Percentiles rank a stretch among this genome's conserved stretches.
phyloP scores from a whole-genome alignment of 176 grass and related monocot genomes.

The Typha latifolia region DNA sequence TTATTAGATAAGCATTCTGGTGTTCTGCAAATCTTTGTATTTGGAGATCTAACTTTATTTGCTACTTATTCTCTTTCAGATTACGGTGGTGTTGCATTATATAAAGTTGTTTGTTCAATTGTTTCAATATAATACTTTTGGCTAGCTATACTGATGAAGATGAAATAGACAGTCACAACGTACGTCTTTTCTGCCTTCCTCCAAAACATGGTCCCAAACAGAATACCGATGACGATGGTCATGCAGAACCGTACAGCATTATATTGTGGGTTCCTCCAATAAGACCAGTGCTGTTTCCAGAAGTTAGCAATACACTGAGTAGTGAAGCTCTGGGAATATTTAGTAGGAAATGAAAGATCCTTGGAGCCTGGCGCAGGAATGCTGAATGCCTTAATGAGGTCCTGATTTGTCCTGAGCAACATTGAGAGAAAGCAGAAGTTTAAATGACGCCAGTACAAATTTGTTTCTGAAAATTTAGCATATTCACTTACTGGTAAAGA shows the following conservation, averaged over 20 bases:
- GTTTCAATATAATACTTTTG: neutral
- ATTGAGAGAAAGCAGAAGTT: slow-evolving; percentile 12
- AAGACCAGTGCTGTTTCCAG: slow-evolving; percentile 81
- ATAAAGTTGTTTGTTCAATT: neutral
- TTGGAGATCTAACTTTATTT: neutral
- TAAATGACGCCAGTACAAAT: neutral
- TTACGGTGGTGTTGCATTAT: neutral
- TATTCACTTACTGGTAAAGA: slow-evolving; percentile 50
- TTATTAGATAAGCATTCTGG: neutral
- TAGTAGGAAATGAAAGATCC: slow-evolving; percentile 69
- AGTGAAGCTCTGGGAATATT: slow-evolving; percentile 61
- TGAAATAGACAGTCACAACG: slow-evolving; percentile 5
- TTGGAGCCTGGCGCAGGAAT: slow-evolving; percentile 35
- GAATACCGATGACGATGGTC: slow-evolving; percentile 51
- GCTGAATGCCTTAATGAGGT: slow-evolving; percentile 73
- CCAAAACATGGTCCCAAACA: slow-evolving; percentile 92
- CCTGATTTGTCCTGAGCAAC: slow-evolving; percentile 35
- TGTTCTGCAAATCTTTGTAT: neutral
- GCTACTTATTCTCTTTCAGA: neutral
- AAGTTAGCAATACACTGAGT: slow-evolving; percentile 57
- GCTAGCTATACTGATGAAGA: neutral
- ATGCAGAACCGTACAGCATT: slow-evolving; percentile 73
- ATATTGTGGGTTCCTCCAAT: slow-evolving; percentile 90
- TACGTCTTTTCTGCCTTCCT: slow-evolving; percentile 61
- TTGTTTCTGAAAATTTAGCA: slow-evolving; percentile 13